Percentiles rank a stretch among this genome's conserved stretches.
Evolutionary conservation across 495 filamentous ascomycete species (phyloP).

Genomic region (Amphirosellinia nigrospora): DNA sequence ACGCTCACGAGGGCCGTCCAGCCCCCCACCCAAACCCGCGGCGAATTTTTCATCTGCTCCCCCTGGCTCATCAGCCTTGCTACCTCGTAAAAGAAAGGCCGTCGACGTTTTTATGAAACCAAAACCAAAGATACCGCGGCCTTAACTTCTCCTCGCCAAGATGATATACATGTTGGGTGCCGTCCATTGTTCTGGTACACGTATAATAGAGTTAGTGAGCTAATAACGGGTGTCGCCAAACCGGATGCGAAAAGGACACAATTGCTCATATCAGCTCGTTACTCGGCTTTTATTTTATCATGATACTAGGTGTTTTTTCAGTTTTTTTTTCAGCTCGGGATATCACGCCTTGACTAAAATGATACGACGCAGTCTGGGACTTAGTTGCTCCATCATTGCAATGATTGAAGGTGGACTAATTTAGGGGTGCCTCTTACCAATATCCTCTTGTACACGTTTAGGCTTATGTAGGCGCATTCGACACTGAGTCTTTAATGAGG

Average conservation of each 20-base stretch:
- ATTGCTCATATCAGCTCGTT: not conserved
- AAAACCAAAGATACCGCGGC: slow-evolving; percentile 33
- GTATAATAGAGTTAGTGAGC: not conserved
- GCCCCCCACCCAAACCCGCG: not conserved
- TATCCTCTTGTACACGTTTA: not conserved
- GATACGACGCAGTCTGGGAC: not conserved
- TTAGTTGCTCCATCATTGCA: not conserved
- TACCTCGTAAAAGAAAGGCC: slow-evolving; percentile 38
- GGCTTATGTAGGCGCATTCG: not conserved
- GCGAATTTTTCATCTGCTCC: slow-evolving; percentile 1
- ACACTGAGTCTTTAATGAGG: not conserved
- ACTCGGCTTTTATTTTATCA: not conserved
- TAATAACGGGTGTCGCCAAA: not conserved
- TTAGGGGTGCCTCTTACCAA: not conserved
- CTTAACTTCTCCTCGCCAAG: slow-evolving; percentile 8
- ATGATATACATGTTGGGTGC: not conserved
- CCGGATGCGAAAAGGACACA: not conserved
- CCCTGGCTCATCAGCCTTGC: slow-evolving; percentile 14
- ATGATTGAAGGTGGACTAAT: not conserved
- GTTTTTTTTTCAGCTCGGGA: not conserved
- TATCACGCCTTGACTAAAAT: not conserved
- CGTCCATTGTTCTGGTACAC: not conserved
- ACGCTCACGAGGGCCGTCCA: slow-evolving; percentile 1
- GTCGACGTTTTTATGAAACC: slow-evolving; percentile 44
- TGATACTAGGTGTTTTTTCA: not conserved